Evolutionary conservation across 2,329 filamentous ascomycete genomes (phyloP).

Genomic region (Diaporthe eres): DNA sequence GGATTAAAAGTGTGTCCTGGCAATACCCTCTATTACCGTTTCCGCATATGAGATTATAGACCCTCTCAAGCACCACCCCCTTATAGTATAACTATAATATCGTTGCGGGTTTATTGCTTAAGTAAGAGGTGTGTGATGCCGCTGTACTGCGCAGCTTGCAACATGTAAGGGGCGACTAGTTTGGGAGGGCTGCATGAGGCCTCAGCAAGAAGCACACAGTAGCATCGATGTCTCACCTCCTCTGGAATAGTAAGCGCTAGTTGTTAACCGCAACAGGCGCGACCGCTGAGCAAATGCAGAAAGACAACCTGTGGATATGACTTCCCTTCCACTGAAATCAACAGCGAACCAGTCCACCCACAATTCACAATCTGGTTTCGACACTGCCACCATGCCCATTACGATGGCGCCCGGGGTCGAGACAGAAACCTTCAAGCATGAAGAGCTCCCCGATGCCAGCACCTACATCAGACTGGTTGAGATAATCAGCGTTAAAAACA

Average conservation of each 20-base stretch:
- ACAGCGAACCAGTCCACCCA: background rate
- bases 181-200: background rate
- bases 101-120: no score
- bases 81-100: no score
- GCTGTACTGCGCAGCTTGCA: background rate
- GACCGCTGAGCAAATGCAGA: background rate
- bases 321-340: background rate
- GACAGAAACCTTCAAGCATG: background rate
- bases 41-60: no score
- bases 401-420: background rate
- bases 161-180: background rate
- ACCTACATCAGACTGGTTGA: conserved; percentile 17
- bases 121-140: no score
- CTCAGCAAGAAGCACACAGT: background rate
- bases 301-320: background rate
- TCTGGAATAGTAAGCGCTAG: no score
- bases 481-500: background rate
- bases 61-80: no score
- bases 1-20: no score
- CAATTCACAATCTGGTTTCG: no score
- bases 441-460: background rate
- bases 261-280: background rate
- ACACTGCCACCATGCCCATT: no score
- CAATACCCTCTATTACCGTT: no score
- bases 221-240: background rate